A percentile compares a stretch with the other conserved stretches of the same genome.
These are phyloP conservation scores for Flaveria sonorensis DNA, from an alignment of 129 eudicot genomes.

Conservation along the genomic window DNA sequence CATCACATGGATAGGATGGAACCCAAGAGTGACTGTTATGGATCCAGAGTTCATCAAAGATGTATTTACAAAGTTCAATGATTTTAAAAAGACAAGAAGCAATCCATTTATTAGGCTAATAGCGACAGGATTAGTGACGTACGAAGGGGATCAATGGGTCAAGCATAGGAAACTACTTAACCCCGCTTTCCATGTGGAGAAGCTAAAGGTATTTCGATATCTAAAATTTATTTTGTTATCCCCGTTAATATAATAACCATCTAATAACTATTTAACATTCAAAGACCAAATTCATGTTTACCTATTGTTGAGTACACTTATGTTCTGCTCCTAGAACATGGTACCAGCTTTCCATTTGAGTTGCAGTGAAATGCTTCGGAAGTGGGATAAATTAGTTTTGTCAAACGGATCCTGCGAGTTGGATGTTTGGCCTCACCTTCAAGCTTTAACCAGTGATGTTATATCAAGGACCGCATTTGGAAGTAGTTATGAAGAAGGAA, in stretches of 20 bases:
- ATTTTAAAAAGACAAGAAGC: neutral
- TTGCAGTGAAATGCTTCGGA: neutral
- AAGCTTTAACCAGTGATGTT: neutral
- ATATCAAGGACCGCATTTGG: neutral
- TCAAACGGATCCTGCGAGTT: neutral
- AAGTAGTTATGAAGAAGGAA: neutral
- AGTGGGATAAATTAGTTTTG: neutral
- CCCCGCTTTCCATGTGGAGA: neutral
- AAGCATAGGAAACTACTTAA: neutral
- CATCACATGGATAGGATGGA: conserved; percentile 5
- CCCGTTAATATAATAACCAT: neutral
- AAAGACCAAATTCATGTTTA: neutral
- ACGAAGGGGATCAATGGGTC: neutral
- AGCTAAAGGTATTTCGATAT: neutral
- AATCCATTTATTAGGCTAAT: neutral
- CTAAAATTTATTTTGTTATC: neutral
- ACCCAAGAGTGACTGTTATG: neutral
- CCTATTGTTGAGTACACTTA: neutral
- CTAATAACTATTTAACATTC: neutral
- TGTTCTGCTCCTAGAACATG: neutral
- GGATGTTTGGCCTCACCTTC: neutral
- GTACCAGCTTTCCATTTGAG: neutral
- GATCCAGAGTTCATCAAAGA: neutral
- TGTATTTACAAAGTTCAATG: neutral
- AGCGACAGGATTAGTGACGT: neutral